A percentile compares a stretch with the other conserved stretches of the same genome.
Conservation (phyloP, 2,329 filamentous ascomycete species). For the Fusarium graminum region DNA sequence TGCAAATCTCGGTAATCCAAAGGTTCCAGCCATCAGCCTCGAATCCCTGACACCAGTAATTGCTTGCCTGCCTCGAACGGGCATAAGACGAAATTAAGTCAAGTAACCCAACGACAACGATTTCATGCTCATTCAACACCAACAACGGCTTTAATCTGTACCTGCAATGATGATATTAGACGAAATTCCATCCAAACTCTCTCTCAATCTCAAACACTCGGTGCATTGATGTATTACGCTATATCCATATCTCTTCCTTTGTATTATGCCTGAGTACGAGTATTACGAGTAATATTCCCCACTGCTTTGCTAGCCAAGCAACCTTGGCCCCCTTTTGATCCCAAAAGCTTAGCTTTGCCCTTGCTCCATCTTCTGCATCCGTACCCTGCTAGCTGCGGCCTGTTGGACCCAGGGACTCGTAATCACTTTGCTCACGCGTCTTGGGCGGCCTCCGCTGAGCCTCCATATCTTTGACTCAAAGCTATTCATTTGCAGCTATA, state of each 20-base stretch:
- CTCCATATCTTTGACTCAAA: slow-evolving; percentile 20
- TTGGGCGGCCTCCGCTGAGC: slow-evolving; percentile 40
- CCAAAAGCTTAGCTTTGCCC: slow-evolving; percentile 39
- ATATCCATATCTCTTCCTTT: slow-evolving; percentile 7
- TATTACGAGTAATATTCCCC: slow-evolving; percentile 19
- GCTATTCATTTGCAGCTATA: slow-evolving; percentile 6
- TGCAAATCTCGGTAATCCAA: slow-evolving; percentile 46
- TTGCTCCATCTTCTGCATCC: slow-evolving; percentile 19
- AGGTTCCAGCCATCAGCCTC: slow-evolving; percentile 19
- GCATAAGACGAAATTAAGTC: slow-evolving; percentile 11
- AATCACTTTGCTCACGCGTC: slow-evolving; percentile 33
- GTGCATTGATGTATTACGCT: slow-evolving; percentile 9
- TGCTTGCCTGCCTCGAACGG: slow-evolving; percentile 10
- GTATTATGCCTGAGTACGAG: slow-evolving; percentile 6
- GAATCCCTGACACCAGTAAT: slow-evolving; percentile 21
- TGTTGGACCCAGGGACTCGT: slow-evolving; percentile 34
- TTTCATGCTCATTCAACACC: slow-evolving; percentile 3
- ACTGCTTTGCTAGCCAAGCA: slow-evolving; percentile 21
- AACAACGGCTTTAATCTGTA: slow-evolving; percentile 1
- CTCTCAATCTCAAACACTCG: slow-evolving; percentile 37
- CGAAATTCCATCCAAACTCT: slow-evolving; percentile 4
- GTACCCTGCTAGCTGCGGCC: slow-evolving; percentile 22
- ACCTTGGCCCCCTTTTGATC: slow-evolving; percentile 23
- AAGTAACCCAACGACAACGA: slow-evolving; percentile 11
- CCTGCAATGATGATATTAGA: not conserved